Evolutionary conservation across 2,329 filamentous ascomycete species (phyloP).

Genomic region (Apiospora rasikravindrae): DNA sequence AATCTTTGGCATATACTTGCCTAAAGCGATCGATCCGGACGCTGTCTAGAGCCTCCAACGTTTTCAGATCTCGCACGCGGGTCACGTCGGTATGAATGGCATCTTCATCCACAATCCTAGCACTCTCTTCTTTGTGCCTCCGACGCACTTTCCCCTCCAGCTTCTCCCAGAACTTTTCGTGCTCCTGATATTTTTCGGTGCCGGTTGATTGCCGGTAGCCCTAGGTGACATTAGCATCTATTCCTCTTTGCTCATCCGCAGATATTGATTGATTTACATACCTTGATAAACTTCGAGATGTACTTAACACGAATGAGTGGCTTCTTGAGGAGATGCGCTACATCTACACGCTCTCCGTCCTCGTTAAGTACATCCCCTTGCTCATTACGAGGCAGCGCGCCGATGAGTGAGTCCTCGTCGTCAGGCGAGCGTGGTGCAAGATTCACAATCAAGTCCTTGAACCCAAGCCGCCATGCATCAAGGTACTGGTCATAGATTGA

Average conservation of each 20-base stretch:
- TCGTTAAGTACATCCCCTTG: slow-evolving; percentile 72
- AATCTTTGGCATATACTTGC: slow-evolving; percentile 87
- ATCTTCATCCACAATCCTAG: slow-evolving; percentile 82
- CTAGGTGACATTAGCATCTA: slow-evolving; percentile 47
- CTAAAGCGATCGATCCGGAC: slow-evolving; percentile 76
- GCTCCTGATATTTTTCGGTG: slow-evolving; percentile 59
- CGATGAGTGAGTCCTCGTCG: slow-evolving; percentile 64
- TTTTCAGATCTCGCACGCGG: slow-evolving; percentile 78
- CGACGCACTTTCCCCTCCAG: slow-evolving; percentile 80
- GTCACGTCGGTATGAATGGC: slow-evolving; percentile 83
- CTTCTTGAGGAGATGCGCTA: slow-evolving; percentile 89
- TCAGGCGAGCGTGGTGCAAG: slow-evolving; percentile 72
- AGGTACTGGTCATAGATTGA: slow-evolving; percentile 86
- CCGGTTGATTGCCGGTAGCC: slow-evolving; percentile 62
- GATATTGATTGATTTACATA: slow-evolving; percentile 40
- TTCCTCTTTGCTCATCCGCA: neutral
- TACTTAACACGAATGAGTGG: slow-evolving; percentile 89
- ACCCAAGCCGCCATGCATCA: slow-evolving; percentile 87
- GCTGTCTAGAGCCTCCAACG: slow-evolving; percentile 71
- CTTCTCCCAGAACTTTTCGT: slow-evolving; percentile 68
- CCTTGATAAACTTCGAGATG: slow-evolving; percentile 82
- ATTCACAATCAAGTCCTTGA: slow-evolving; percentile 93
- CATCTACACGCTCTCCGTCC: slow-evolving; percentile 89
- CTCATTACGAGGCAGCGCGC: slow-evolving; percentile 64
- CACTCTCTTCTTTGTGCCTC: slow-evolving; percentile 73